Percentiles rank a stretch among this genome's conserved stretches.
Evolutionary conservation across 129 eudicot species (phyloP).

Genomic region (Flaveria linearis): DNA sequence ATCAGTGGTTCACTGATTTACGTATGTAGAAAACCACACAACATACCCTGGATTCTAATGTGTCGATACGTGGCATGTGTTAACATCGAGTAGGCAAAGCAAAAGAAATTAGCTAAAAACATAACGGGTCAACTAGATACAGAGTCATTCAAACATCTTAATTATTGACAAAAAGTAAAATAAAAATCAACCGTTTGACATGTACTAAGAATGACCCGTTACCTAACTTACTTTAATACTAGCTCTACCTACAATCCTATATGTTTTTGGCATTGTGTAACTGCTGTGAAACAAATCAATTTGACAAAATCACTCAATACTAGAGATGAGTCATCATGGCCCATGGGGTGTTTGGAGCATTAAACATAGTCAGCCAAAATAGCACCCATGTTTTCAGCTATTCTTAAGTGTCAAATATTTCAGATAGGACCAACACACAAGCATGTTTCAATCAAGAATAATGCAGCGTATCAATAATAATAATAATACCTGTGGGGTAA

Average conservation of each 20-base stretch:
- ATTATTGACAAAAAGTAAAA: not conserved
- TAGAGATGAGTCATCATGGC: not conserved
- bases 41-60: not conserved
- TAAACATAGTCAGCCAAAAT: slow-evolving; percentile 21
- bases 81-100: not conserved
- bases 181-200: not conserved
- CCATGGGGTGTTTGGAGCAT: slow-evolving; percentile 11
- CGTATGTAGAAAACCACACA: not conserved
- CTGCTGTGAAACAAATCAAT: not conserved
- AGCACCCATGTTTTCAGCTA: slow-evolving; percentile 26
- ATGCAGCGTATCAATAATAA: slow-evolving; percentile 17
- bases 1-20: not conserved
- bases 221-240: not conserved
- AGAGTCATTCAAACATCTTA: not conserved
- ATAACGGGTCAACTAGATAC: not conserved
- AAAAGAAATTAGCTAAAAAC: not conserved
- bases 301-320: not conserved
- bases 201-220: not conserved
- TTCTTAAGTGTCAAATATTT: slow-evolving; percentile 24
- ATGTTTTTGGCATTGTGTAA: not conserved
- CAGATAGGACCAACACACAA: slow-evolving; percentile 28
- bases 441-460: slow-evolving; percentile 31
- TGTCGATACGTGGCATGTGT: not conserved
- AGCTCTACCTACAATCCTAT: not conserved
- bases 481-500: slow-evolving; percentile 20